Evolutionary conservation across 2,329 filamentous ascomycete genomes (phyloP), one percentile per base, ranked within the genome.

Genomic region (Apiospora hydei): DNA sequence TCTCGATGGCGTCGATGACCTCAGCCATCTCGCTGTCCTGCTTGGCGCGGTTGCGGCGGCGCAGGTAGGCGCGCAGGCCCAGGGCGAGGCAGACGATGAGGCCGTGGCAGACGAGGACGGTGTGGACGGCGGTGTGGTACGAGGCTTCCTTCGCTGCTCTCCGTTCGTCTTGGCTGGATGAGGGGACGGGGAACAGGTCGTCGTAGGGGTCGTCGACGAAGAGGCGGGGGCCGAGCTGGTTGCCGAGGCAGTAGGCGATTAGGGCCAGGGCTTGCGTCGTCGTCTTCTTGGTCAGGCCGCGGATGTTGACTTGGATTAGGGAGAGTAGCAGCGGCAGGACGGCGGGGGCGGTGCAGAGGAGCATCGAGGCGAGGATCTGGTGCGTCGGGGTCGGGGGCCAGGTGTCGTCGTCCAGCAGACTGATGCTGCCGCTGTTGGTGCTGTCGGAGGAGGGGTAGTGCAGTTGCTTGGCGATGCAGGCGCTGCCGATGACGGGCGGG

Each of bases 11-110:
- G 49, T 82, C 80, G 8, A 87, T 78, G 0, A 84, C 86, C 66
- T 89, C 87, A 21, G 78, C 77, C 5, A 74, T 77, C 1, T 80
- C 80, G 24, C 87, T 81, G 49, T 76, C 81, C 69, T 75, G 76
- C 73, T 90, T 90, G 11, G 83, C 96, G 81, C 98, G 95, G 77
- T 96, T 64, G 18, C 57, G 73, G 71, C 82, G 78, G 64, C 82
- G 82, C 26, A 90, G 77, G 73, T 89, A 89, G 8, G 78, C 49
- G n/a, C 88, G 82, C 72, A 90, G 74, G 1, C 70, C 73, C 0
- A 87, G 44, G 1, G 84, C 83, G 61, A 88, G 77, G 2, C 80
- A 75, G 1, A 88, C 83, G 0, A 84, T 85, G 1, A 89, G 78
- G 0, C 84, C 80, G 76, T 90, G 90, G 76, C 88, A 90, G 34